Conservation (phyloP, 129 eudicot species). For the Helichrysum umbraculigerum region DNA sequence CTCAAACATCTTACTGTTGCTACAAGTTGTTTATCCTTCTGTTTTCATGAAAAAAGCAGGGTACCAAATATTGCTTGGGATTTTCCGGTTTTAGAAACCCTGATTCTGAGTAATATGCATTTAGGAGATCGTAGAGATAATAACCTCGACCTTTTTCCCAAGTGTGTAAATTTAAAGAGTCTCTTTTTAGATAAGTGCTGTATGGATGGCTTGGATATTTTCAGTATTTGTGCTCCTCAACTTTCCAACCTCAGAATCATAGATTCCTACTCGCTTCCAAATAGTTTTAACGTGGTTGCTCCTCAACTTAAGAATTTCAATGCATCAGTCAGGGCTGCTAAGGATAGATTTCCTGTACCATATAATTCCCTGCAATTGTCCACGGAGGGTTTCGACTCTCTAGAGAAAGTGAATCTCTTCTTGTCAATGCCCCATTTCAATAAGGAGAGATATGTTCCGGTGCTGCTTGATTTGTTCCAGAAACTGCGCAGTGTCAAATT, state of each 20-base stretch:
- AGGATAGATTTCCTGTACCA: background rate
- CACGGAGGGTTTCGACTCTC: background rate
- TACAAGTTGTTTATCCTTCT: too few relatives aligned
- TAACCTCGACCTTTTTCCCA: background rate
- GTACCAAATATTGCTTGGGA: background rate
- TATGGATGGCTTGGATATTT: background rate
- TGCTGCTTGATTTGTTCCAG: background rate
- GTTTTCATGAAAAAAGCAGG: background rate
- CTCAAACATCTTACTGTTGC: slow-evolving; percentile 11
- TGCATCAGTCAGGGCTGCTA: background rate
- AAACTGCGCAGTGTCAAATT: background rate
- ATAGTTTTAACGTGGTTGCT: background rate
- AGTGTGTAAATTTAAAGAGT: background rate
- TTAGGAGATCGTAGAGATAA: background rate
- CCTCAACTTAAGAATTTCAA: background rate
- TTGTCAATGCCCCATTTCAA: background rate
- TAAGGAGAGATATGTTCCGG: background rate
- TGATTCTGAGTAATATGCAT: background rate
- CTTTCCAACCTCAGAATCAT: background rate
- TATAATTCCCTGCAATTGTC: background rate
- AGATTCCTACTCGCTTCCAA: background rate
- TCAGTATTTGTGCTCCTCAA: background rate
- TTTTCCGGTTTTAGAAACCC: background rate
- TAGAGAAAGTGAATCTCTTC: too few relatives aligned
- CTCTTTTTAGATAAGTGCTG: background rate